These are phyloP conservation scores for Rugosomyces carneus DNA, from an alignment of 1,284 basidiomycete genomes.

Conservation along the genomic window DNA sequence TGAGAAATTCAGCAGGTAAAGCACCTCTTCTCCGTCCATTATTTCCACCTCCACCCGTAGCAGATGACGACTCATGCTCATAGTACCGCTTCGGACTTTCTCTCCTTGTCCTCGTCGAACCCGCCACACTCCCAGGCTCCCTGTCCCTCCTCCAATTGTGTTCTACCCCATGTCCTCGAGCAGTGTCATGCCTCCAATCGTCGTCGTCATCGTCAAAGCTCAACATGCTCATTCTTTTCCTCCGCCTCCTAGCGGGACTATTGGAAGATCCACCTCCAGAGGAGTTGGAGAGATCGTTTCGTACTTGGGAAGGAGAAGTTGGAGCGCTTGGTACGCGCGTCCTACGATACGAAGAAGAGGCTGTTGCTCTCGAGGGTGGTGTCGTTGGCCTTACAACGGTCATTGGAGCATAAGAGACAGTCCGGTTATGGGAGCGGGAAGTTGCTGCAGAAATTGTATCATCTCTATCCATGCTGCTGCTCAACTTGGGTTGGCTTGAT, in stretches of 20 bases:
- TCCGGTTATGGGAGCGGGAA: slow-evolving; percentile 14
- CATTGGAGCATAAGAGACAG: slow-evolving; percentile 15
- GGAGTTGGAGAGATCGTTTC: slow-evolving; percentile 3
- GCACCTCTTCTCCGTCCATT: slow-evolving; percentile 36
- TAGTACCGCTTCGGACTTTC: slow-evolving; percentile 2
- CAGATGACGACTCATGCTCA: not conserved
- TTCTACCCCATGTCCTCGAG: slow-evolving; percentile 11
- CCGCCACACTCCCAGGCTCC: slow-evolving; percentile 1
- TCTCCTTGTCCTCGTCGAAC: slow-evolving; percentile 7
- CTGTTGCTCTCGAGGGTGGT: not conserved
- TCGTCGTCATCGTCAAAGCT: slow-evolving; percentile 5
- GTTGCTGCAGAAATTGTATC: not conserved
- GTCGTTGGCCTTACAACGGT: not conserved
- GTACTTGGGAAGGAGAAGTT: not conserved
- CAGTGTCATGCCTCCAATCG: slow-evolving; percentile 2
- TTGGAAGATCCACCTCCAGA: not conserved
- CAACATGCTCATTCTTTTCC: slow-evolving; percentile 1
- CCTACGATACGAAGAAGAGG: not conserved
- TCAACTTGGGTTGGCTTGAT: not conserved
- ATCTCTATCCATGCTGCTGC: not conserved
- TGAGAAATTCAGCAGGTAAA: slow-evolving; percentile 60
- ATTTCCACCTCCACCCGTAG: slow-evolving; percentile 40
- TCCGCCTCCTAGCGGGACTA: not conserved
- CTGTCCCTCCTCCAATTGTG: slow-evolving; percentile 8
- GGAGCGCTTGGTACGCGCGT: slow-evolving; percentile 10